phyloP scores from a whole-genome alignment of 192 early-diverging fungal genomes.

The Blastocladiella britannica region DNA sequence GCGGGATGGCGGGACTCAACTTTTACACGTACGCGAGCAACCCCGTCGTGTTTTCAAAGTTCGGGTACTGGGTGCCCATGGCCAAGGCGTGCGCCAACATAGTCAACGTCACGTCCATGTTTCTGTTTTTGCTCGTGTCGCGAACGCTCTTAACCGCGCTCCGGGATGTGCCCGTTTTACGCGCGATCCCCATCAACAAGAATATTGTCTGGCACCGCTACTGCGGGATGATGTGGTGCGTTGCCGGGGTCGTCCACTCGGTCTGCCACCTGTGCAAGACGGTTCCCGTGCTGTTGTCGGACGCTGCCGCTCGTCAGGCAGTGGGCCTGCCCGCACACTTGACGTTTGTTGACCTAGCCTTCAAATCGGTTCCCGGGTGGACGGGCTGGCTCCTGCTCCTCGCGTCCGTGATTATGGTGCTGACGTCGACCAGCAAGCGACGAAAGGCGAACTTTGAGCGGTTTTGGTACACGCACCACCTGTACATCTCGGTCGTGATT shows the following conservation, averaged over 20 bases:
- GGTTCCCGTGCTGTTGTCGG: too few relatives aligned
- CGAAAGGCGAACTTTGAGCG: constrained; percentile 42
- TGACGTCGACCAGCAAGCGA: constrained; percentile 12
- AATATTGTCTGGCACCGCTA: not conserved
- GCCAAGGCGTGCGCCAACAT: not conserved
- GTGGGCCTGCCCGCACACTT: too few relatives aligned
- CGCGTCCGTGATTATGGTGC: not conserved
- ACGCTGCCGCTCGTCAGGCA: too few relatives aligned
- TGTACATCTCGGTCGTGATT: constrained; percentile 43
- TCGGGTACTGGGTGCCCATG: not conserved
- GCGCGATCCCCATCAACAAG: not conserved
- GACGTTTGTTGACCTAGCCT: too few relatives aligned
- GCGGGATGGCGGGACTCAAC: too few relatives aligned
- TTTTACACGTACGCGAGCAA: too few relatives aligned
- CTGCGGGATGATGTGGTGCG: not conserved
- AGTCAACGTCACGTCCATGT: not conserved
- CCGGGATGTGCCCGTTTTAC: not conserved
- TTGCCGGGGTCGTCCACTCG: not conserved
- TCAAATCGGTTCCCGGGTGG: not conserved
- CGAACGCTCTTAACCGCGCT: not conserved
- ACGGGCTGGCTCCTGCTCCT: not conserved
- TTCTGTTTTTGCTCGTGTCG: not conserved
- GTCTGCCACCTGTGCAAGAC: too few relatives aligned
- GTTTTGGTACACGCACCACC: constrained; percentile 64
- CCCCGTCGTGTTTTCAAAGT: too few relatives aligned